Evolutionary conservation across 441 rosid genomes (phyloP), one percentile per base, ranked within the genome.

Genomic region (Croton setiger): DNA sequence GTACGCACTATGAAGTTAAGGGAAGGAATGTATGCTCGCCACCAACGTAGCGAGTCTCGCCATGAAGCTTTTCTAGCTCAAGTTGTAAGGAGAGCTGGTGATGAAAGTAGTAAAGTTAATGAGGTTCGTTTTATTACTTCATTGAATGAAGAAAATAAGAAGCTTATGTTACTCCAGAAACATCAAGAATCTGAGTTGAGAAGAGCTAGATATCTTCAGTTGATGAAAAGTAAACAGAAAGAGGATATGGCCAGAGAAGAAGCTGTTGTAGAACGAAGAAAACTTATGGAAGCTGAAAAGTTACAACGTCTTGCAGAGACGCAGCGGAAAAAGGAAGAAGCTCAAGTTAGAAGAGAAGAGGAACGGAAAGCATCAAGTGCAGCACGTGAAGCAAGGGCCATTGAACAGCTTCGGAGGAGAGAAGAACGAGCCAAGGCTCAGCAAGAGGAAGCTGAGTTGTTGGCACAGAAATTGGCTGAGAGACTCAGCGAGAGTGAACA

Each of bases 41-140:
- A 85, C 60, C 91, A 86, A 71, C 89, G 88, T 31, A 71, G 89
- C 79, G 96, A 86, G 76, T 84, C 87, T 69, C 83, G 96, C 10
- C 93, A 89, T 82, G 93, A 87, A 83, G 96, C 96, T 78, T 86
- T 74, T 85, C 78, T 89, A 60, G 96, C 96, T 33, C 85, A 87
- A 78, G 96, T 89, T 74, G 93, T 75, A 65, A 83, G 89, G 83
- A 87, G 96, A 82, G 96, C 96, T 78, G 96, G 96, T 53, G 93
- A 89, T 70, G 96, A 89, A 79, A 89, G 93, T 78, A 89, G 91
- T 72, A 89, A 89, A 79, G 96, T 89, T 67, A 87, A 86, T 69
- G 96, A 89, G 83, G 93, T 89, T 66, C 93, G 93, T 48, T 89
- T 89, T 72, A 89, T 89, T 76, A 89, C 96, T 70, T 89, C 96